Evolutionary conservation across 352 stramenopile species (phyloP).

Genomic region (Aphanomyces invadans): DNA sequence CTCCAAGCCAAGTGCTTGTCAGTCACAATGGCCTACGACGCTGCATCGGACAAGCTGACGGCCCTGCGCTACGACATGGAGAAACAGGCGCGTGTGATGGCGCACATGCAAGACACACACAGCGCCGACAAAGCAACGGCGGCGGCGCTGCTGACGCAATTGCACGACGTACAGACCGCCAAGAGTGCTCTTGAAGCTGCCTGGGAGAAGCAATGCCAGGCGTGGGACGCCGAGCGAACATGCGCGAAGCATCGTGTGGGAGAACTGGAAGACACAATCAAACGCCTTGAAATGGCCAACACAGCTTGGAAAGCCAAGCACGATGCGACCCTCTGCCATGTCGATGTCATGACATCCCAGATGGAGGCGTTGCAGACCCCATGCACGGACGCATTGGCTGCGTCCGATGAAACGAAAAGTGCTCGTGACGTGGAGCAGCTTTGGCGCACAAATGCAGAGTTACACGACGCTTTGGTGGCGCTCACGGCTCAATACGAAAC

Average conservation of each 20-base stretch:
- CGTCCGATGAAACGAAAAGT: neutral
- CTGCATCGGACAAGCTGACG: neutral
- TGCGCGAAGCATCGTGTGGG: neutral
- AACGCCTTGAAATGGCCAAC: neutral
- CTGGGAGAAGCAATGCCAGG: neutral
- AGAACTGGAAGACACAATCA: neutral
- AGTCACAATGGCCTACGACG: neutral
- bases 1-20: neutral
- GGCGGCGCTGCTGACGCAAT: neutral
- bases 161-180: neutral
- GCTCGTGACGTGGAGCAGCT: neutral
- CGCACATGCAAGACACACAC: neutral
- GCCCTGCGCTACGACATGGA: neutral
- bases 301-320: neutral
- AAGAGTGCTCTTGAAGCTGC: neutral
- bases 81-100: neutral
- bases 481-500: neutral
- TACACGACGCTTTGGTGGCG: neutral
- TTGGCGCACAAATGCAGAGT: neutral
- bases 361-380: neutral
- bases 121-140: neutral
- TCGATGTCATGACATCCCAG: neutral
- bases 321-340: neutral
- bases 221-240: neutral
- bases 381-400: neutral